These are phyloP conservation scores for Colletotrichum eleusines DNA, from an alignment of 2,329 filamentous ascomycete species.

Conservation along the genomic window DNA sequence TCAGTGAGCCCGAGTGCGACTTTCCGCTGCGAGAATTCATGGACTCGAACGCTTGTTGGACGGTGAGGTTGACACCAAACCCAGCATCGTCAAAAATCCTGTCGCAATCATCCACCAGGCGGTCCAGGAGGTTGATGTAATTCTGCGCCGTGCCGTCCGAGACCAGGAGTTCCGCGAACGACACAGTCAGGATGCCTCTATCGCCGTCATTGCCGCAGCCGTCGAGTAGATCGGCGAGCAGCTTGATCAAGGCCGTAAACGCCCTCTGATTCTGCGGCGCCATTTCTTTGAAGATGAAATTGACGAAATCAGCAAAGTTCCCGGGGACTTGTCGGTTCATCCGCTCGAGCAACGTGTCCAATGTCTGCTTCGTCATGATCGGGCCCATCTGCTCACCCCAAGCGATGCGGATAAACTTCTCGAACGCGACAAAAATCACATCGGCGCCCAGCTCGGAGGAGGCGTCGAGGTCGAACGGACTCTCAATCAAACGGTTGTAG, in stretches of 20 bases:
- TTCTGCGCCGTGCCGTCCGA: conserved; percentile 81
- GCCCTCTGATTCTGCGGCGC: conserved; percentile 79
- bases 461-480: conserved; percentile 81
- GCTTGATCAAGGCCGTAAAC: conserved; percentile 84
- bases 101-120: conserved; percentile 89
- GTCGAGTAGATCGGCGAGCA: conserved; percentile 88
- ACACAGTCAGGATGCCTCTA: conserved; percentile 85
- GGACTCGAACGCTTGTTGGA: conserved; percentile 66
- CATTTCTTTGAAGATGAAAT: conserved; percentile 73
- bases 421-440: conserved; percentile 90
- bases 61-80: conserved; percentile 45
- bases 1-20: conserved; percentile 78
- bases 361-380: conserved; percentile 77
- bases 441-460: conserved; percentile 83
- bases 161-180: conserved; percentile 89
- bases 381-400: conserved; percentile 92
- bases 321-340: conserved; percentile 75
- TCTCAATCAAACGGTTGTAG: conserved; percentile 89
- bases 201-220: conserved; percentile 93
- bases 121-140: conserved; percentile 89
- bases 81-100: conserved; percentile 80
- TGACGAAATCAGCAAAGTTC: conserved; percentile 79
- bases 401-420: conserved; percentile 89
- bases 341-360: conserved; percentile 80
- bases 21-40: conserved; percentile 71